phyloP scores from a whole-genome alignment of 192 early-diverging fungal species.

The Coemansia sp. region DNA sequence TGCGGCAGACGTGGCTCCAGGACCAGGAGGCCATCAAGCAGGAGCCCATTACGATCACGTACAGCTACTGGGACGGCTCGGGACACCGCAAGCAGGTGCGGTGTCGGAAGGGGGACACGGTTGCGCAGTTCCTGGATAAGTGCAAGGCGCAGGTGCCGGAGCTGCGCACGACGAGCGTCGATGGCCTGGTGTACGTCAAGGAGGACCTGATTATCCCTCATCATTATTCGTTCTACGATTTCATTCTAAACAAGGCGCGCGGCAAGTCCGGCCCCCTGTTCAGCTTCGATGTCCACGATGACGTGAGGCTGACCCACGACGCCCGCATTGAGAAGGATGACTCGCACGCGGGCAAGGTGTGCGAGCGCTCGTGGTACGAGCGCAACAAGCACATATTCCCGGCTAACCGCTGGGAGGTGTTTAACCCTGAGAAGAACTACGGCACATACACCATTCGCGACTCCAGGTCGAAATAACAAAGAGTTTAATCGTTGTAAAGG shows the following conservation, averaged over 20 bases:
- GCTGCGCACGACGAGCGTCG: constrained; percentile 75
- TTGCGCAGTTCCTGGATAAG: constrained; percentile 82
- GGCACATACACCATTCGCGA: constrained; percentile 50
- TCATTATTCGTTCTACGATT: constrained; percentile 90
- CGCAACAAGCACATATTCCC: constrained; percentile 97
- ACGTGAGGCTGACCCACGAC: constrained; percentile 83
- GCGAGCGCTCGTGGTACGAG: constrained; percentile 88
- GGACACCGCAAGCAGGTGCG: constrained; percentile 84
- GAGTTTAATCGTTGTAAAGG: background rate
- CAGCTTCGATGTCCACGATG: constrained; percentile 91
- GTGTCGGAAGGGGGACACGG: constrained; percentile 84
- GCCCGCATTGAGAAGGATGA: constrained; percentile 87
- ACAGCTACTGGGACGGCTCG: constrained; percentile 96
- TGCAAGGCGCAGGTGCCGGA: constrained; percentile 82
- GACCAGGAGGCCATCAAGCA: constrained; percentile 85
- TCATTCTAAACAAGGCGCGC: constrained; percentile 92
- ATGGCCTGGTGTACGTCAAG: constrained; percentile 90
- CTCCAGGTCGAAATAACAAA: constrained; percentile 3
- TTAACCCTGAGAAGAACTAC: constrained; percentile 78
- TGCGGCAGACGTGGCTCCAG: constrained; percentile 79
- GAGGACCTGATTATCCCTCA: constrained; percentile 97
- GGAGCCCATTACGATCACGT: constrained; percentile 82
- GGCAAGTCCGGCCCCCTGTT: constrained; percentile 96
- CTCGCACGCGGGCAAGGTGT: constrained; percentile 94
- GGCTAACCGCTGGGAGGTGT: constrained; percentile 89